phyloP scores from a whole-genome alignment of 2,329 filamentous ascomycete genomes.

The Trichoderma afroharzianum region DNA sequence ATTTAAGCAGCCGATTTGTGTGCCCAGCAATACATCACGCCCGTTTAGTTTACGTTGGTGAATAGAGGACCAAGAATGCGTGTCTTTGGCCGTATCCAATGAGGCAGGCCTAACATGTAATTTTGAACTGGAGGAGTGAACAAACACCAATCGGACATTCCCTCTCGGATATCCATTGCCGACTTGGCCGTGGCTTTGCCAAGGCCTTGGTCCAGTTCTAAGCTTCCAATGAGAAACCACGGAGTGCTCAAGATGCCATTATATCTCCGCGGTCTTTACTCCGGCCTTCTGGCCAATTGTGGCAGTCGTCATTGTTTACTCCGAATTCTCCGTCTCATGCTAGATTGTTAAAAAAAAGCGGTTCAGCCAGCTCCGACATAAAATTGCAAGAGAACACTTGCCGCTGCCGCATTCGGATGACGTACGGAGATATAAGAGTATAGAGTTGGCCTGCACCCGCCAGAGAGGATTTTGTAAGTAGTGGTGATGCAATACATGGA shows the following conservation, averaged over 20 bases:
- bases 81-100: neutral
- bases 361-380: neutral
- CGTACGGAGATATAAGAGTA: neutral
- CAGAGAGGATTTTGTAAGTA: neutral
- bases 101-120: neutral
- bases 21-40: neutral
- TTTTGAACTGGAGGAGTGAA: neutral
- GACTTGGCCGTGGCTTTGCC: slow-evolving; percentile 3
- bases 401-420: neutral
- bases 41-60: neutral
- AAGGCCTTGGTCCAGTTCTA: neutral
- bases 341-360: neutral
- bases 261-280: neutral
- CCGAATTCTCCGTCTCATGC: neutral
- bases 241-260: too few relatives aligned
- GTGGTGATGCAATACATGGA: neutral
- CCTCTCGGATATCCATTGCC: neutral
- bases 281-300: neutral
- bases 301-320: neutral
- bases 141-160: neutral
- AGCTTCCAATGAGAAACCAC: neutral
- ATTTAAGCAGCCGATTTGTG: neutral
- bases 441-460: neutral
- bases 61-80: neutral
- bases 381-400: neutral